Evolutionary conservation across 768 basidiomycete species (phyloP).

Genomic region (Xanthoconium stramineum): DNA sequence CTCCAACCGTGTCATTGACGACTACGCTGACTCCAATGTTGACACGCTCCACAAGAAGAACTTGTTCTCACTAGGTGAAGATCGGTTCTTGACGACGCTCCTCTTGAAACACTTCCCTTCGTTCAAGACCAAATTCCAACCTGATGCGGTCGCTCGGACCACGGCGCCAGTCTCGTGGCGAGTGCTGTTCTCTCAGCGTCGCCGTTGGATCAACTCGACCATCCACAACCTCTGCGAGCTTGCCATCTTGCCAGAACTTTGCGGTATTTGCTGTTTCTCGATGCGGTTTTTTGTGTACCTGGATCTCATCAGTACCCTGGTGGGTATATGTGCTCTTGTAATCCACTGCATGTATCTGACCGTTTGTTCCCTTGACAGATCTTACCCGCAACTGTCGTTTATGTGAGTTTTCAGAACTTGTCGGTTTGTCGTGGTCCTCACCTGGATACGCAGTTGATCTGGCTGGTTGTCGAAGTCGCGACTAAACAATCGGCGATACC

Average conservation of each 20-base stretch:
- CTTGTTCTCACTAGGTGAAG: constrained; percentile 64
- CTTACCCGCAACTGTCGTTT: constrained; percentile 58
- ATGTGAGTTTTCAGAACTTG: constrained; percentile 38
- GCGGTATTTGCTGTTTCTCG: constrained; percentile 72
- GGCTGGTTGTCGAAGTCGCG: constrained; percentile 58
- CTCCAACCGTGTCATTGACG: constrained; percentile 67
- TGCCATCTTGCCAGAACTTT: constrained; percentile 57
- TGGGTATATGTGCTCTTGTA: constrained; percentile 19
- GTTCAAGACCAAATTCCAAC: constrained; percentile 68
- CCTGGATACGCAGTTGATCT: constrained; percentile 43
- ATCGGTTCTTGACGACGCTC: constrained; percentile 67
- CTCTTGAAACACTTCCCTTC: constrained; percentile 69
- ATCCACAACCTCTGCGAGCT: constrained; percentile 67
- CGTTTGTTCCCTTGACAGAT: constrained; percentile 34
- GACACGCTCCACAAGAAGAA: constrained; percentile 76
- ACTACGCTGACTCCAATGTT: constrained; percentile 62
- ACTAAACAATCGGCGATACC: constrained; percentile 53
- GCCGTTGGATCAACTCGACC: constrained; percentile 75
- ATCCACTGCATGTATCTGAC: constrained; percentile 6
- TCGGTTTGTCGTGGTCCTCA: constrained; percentile 9
- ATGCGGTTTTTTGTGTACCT: constrained; percentile 71
- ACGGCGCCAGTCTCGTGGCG: constrained; percentile 61
- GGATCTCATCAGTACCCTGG: constrained; percentile 62
- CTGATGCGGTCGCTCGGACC: constrained; percentile 60
- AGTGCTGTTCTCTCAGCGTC: constrained; percentile 62